Evolutionary conservation across 768 basidiomycete genomes (phyloP).

Genomic region (Thelephora ganbajun): DNA sequence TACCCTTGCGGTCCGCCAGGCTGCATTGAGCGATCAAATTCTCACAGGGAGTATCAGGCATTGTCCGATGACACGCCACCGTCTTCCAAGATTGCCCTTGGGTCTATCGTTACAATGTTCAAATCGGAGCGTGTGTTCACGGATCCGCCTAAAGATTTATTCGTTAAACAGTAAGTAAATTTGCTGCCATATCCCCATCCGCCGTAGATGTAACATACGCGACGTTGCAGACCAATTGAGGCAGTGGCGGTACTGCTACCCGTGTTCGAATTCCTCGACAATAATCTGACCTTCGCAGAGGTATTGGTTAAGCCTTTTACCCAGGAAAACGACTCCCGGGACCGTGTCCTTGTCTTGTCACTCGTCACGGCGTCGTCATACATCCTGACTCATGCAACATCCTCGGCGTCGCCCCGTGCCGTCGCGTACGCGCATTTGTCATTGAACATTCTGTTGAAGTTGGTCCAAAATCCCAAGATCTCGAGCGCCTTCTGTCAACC

Average conservation of each 20-base stretch:
- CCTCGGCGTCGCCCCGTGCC: slow-evolving; percentile 40
- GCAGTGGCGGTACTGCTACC: slow-evolving; percentile 44
- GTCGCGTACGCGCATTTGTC: slow-evolving; percentile 48
- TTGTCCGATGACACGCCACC: slow-evolving; percentile 39
- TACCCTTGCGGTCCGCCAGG: background rate
- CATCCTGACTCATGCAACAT: slow-evolving; percentile 52
- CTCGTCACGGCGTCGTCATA: slow-evolving; percentile 50
- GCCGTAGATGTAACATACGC: background rate
- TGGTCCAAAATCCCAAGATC: slow-evolving; percentile 34
- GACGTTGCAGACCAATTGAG: slow-evolving; percentile 40
- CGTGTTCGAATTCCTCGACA: slow-evolving; percentile 43
- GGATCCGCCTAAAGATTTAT: slow-evolving; percentile 36
- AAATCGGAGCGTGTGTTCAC: slow-evolving; percentile 41
- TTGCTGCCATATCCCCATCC: background rate
- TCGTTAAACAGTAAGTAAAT: slow-evolving; percentile 37
- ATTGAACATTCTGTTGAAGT: slow-evolving; percentile 35
- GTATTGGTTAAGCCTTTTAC: slow-evolving; percentile 25
- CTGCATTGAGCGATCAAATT: no score
- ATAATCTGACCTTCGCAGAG: slow-evolving; percentile 34
- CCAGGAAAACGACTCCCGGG: slow-evolving; percentile 14
- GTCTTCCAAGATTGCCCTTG: slow-evolving; percentile 34
- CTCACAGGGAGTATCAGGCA: slow-evolving; percentile 38
- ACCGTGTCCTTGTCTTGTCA: slow-evolving; percentile 28
- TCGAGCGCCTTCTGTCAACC: slow-evolving; percentile 32
- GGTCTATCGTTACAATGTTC: slow-evolving; percentile 35